These are phyloP conservation scores for Candida maris DNA, from an alignment of 805 yeast genomes.

Conservation along the genomic window DNA sequence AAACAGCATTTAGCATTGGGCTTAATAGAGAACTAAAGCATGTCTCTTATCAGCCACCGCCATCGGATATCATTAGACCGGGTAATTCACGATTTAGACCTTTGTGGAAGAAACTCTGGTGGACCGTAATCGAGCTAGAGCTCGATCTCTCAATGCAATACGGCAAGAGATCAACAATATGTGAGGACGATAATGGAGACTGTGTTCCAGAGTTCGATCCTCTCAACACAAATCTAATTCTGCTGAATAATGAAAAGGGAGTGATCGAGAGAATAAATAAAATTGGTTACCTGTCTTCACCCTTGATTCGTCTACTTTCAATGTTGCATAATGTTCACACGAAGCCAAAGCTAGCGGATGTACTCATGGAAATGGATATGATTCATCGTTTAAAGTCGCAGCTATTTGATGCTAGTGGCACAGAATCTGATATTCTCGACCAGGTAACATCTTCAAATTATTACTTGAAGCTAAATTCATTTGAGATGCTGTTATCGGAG, in stretches of 20 bases:
- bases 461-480: background rate
- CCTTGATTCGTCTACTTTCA: conserved; percentile 19
- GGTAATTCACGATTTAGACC: conserved; percentile 16
- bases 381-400: background rate
- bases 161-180: conserved; percentile 23
- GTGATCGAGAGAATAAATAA: conserved; percentile 17
- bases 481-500: background rate
- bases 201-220: conserved; percentile 12
- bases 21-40: conserved; percentile 38
- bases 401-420: background rate
- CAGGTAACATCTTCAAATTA: background rate
- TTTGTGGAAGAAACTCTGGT: conserved; percentile 32
- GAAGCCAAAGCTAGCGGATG: conserved; percentile 21
- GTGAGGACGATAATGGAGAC: conserved; percentile 17
- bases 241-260: conserved; percentile 19
- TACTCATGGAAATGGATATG: conserved; percentile 14
- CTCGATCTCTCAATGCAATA: conserved; percentile 17
- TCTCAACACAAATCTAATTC: conserved; percentile 10
- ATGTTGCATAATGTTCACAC: conserved; percentile 18
- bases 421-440: background rate
- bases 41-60: conserved; percentile 7
- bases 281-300: conserved; percentile 15
- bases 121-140: conserved; percentile 21
- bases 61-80: conserved; percentile 1
- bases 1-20: conserved; percentile 43